A percentile compares a stretch with the other conserved stretches of the same genome.
Conservation (phyloP, 192 early-diverging fungal genomes). For the Podila verticillata region DNA sequence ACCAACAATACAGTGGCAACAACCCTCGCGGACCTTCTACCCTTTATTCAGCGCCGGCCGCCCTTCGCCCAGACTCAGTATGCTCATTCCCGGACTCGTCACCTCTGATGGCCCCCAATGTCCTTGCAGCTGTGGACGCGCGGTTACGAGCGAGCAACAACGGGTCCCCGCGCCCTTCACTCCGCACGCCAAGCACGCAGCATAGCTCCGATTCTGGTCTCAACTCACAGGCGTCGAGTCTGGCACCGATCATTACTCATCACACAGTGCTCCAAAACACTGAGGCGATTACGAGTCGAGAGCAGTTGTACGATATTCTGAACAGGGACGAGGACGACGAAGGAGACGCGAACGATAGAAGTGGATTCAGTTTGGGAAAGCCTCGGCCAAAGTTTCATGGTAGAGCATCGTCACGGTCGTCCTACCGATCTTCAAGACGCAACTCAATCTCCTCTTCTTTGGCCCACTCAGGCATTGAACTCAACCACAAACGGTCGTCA, state of each 20-base stretch:
- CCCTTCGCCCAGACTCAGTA: slow-evolving; percentile 26
- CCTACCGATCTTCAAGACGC: slow-evolving; percentile 18
- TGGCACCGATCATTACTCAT: slow-evolving; percentile 17
- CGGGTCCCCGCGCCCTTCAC: background rate
- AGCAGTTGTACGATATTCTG: slow-evolving; percentile 28
- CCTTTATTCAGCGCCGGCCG: slow-evolving; percentile 3
- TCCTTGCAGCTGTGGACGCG: slow-evolving; percentile 41
- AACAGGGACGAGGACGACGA: slow-evolving; percentile 35
- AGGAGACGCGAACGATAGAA: background rate
- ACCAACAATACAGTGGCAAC: background rate
- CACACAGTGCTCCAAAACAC: slow-evolving; percentile 16
- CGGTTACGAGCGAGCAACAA: slow-evolving; percentile 8
- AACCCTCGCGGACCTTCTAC: background rate
- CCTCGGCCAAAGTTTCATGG: slow-evolving; percentile 20
- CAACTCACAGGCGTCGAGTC: slow-evolving; percentile 4
- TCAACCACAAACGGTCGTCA: slow-evolving; percentile 10
- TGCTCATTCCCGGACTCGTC: slow-evolving; percentile 27
- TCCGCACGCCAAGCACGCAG: background rate
- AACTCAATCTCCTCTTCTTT: slow-evolving; percentile 22
- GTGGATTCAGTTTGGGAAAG: background rate
- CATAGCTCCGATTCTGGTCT: background rate
- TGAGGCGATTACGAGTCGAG: slow-evolving; percentile 15
- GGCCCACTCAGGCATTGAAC: slow-evolving; percentile 18
- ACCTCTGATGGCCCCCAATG: slow-evolving; percentile 38
- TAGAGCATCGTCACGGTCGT: background rate